Base-by-base conservation (phyloP, 1,284 basidiomycete genomes). In the Heliocybe sulcata region DNA sequence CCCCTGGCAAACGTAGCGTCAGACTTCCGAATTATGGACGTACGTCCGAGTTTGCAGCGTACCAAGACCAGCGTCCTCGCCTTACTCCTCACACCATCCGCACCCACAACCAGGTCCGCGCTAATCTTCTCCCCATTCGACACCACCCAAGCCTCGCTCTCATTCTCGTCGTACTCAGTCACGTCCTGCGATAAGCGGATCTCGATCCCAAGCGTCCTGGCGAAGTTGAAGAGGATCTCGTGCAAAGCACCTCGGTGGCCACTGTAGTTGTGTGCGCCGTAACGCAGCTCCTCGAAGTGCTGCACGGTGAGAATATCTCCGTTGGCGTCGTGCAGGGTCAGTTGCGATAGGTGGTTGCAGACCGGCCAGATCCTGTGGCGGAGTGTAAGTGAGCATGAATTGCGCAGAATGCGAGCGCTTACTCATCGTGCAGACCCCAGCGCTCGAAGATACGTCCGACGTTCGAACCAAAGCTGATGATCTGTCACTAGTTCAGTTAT, bases 21-120 rank as follows among this genome's bases (percentile, higher is more conserved):
- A 25, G 42, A 25, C n/a, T 42, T 16, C n/a, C 38, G 19, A 20
- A 42, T 3, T 49, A 4, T 6, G 47, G 47, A 14, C 47, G 12
- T 20, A 12, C 26, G 33, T 4, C 20, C 4, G n/a, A 14, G 54
- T 35, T 19, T 11, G 35, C 25, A 27, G 51, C 65, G 54, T 52
- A 63, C 67, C 52, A 71, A 54, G 11, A 69, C 64, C 23, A 61
- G 60, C 51, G 59, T 57, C 19, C 63, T 59, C 23, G 61, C 69
- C 16, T 45, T 52, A 48, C 64, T 67, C 52, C 62, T 64, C 31
- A 67, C 51, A 2, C 69, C 67, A 25, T 70, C 68, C 1, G 63
- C 66, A 27, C 61, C 64, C 9, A 71, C 58, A 29, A 72, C 61
- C 23, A 67, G 35, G 53, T 71, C 67, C n/a, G 58, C 64, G 6